Base-by-base conservation (phyloP, 768 basidiomycete species). In the Panellus pusillus region DNA sequence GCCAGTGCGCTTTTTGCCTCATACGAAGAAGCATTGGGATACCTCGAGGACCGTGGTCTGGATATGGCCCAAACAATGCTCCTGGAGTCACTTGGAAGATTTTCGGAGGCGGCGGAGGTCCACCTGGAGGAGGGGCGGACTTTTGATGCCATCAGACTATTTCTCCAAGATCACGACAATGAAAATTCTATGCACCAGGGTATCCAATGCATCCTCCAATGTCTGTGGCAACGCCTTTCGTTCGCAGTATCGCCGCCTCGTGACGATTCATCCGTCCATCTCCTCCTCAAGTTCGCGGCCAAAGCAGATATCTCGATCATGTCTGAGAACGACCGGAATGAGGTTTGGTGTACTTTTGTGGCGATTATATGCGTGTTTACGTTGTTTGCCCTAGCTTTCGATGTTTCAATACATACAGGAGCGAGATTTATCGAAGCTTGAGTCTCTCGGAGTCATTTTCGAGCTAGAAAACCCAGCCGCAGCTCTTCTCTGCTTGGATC, bases 11-110 rank as follows among this genome's bases (percentile, higher is more conserved):
- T 88, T 3, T 89, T 89, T 53, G 55, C 69, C 0, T 70, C 75
- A 0, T 66, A 73, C 0, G 79, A 87, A 18, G 80, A 84, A 18
- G 72, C 73, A 17, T 57, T 84, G n/a, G 75, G 78, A 35, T 89
- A 82, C 53, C 70, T 83, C 15, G 78, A 84, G 49, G 74, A 80
- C 4, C 74, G 74, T 40, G 78, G 77, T 32, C 66, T 88, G 6
- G 79, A 82, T 57, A 54, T 72, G 12, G 76, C 79, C 7, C 79
- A 72, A 7, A 77, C 78, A 0, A 64, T 67, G 0, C 58, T 86
- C 8, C 68, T 84, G 12, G 70, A 72, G 27, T 65, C 68, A 4
- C 69, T 75, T 11, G 76, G 73, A 13, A 70, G 72, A 55, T 72
- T 66, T 41, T 48, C 58, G 1, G 80, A 85, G 31, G 84, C 84